These are phyloP conservation scores for Pistacia integerrima DNA, from an alignment of 345 rosid species.

Conservation along the genomic window DNA sequence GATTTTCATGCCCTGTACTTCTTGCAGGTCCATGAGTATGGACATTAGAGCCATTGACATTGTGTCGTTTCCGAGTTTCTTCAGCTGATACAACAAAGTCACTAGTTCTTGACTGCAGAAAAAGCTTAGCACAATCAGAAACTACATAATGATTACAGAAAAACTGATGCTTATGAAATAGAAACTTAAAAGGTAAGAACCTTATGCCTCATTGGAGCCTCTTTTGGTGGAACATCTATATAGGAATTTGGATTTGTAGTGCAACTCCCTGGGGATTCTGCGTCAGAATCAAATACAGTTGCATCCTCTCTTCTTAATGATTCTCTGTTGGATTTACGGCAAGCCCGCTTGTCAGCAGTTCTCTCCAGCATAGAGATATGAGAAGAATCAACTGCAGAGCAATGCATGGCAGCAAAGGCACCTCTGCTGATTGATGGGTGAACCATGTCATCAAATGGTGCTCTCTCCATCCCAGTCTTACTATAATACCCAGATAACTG, in stretches of 20 bases:
- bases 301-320: slow-evolving; percentile 44
- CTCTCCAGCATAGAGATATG: slow-evolving; percentile 46
- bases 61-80: slow-evolving; percentile 37
- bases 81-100: slow-evolving; percentile 34
- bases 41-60: slow-evolving; percentile 35
- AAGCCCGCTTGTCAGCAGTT: slow-evolving; percentile 40
- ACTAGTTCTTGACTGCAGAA: slow-evolving; percentile 45
- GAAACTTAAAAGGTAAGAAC: slow-evolving; percentile 28
- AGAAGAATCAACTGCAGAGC: slow-evolving; percentile 39
- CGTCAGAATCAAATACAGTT: slow-evolving; percentile 31
- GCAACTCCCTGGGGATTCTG: slow-evolving; percentile 34
- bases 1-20: slow-evolving; percentile 34
- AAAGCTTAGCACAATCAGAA: slow-evolving; percentile 17
- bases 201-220: slow-evolving; percentile 47
- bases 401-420: slow-evolving; percentile 30
- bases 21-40: slow-evolving; percentile 33
- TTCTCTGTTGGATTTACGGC: slow-evolving; percentile 42
- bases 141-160: neutral
- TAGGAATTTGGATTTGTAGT: slow-evolving; percentile 27
- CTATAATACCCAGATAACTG: slow-evolving; percentile 35
- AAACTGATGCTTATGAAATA: slow-evolving; percentile 2
- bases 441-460: slow-evolving; percentile 25
- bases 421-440: slow-evolving; percentile 29
- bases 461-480: slow-evolving; percentile 32
- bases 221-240: slow-evolving; percentile 30